phyloP scores from a whole-genome alignment of 345 rosid species.

The Populus deltoides region DNA sequence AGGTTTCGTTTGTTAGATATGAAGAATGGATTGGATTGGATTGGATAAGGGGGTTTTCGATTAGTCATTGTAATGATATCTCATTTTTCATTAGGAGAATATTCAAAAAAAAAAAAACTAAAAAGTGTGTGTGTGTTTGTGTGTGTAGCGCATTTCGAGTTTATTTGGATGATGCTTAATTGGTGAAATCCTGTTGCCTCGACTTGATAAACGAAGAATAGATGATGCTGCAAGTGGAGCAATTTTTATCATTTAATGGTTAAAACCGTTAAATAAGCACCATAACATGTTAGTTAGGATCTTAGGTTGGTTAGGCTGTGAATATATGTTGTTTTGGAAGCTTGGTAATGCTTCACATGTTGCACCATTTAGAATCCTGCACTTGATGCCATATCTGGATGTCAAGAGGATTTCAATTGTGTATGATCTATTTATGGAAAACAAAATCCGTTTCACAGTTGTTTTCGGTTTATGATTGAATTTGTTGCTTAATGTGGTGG shows the following conservation, averaged over 20 bases:
- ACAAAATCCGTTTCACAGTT: neutral
- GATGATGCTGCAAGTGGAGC: neutral
- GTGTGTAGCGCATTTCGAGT: neutral
- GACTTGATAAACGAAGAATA: neutral
- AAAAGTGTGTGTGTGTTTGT: neutral
- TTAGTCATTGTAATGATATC: neutral
- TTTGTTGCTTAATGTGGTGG: neutral
- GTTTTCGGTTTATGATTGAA: neutral
- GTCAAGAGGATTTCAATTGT: neutral
- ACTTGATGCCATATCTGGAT: neutral
- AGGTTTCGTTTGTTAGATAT: neutral
- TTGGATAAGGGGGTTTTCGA: neutral
- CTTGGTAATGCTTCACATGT: neutral
- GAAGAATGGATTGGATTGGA: neutral
- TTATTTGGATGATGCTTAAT: neutral
- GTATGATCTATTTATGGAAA: neutral
- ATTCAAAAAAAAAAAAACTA: neutral
- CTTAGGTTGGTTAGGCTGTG: neutral
- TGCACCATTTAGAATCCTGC: neutral
- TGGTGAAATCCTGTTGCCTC: neutral
- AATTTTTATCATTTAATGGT: neutral
- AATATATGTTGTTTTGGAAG: neutral
- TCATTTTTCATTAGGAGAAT: neutral
- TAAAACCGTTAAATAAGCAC: neutral
- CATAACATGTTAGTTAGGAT: neutral